A percentile compares a stretch with the other conserved stretches of the same genome.
Conservation (phyloP, 2,329 filamentous ascomycete genomes). For the Cercospora citrullina region DNA sequence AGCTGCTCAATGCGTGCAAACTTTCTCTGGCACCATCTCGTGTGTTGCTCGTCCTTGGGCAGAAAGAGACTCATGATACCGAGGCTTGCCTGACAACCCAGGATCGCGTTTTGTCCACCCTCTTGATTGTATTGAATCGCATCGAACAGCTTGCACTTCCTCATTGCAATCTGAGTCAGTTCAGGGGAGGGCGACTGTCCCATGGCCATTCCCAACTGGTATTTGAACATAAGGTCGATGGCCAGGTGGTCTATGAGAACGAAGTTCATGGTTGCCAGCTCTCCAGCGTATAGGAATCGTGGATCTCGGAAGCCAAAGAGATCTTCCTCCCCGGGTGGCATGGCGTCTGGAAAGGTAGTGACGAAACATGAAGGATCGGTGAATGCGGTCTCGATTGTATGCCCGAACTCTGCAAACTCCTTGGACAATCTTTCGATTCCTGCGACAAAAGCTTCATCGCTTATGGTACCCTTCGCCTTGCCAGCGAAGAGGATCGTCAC, state of each 20-base stretch:
- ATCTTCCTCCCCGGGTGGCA: slow-evolving; percentile 54
- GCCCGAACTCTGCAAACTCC: slow-evolving; percentile 53
- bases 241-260: slow-evolving; percentile 75
- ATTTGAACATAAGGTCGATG: slow-evolving; percentile 76
- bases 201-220: slow-evolving; percentile 64
- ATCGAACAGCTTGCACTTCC: slow-evolving; percentile 77
- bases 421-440: slow-evolving; percentile 53
- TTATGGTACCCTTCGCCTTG: slow-evolving; percentile 64
- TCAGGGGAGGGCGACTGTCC: slow-evolving; percentile 53
- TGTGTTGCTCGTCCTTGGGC: slow-evolving; percentile 70
- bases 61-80: slow-evolving; percentile 76
- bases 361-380: slow-evolving; percentile 64
- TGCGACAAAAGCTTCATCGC: slow-evolving; percentile 62
- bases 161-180: slow-evolving; percentile 63
- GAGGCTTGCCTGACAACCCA: slow-evolving; percentile 73
- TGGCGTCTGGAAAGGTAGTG: slow-evolving; percentile 60
- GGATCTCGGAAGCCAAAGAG: slow-evolving; percentile 73
- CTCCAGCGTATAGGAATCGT: slow-evolving; percentile 67
- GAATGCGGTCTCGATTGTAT: slow-evolving; percentile 61
- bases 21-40: slow-evolving; percentile 76
- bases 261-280: slow-evolving; percentile 73
- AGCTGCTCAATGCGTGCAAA: slow-evolving; percentile 74
- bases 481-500: slow-evolving; percentile 75
- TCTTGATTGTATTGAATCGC: slow-evolving; percentile 71
- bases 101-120: slow-evolving; percentile 67